Percentiles rank a stretch among this genome's conserved stretches.
phyloP scores from a whole-genome alignment of 1,284 basidiomycete species.

The Marasmius tenuissimus region DNA sequence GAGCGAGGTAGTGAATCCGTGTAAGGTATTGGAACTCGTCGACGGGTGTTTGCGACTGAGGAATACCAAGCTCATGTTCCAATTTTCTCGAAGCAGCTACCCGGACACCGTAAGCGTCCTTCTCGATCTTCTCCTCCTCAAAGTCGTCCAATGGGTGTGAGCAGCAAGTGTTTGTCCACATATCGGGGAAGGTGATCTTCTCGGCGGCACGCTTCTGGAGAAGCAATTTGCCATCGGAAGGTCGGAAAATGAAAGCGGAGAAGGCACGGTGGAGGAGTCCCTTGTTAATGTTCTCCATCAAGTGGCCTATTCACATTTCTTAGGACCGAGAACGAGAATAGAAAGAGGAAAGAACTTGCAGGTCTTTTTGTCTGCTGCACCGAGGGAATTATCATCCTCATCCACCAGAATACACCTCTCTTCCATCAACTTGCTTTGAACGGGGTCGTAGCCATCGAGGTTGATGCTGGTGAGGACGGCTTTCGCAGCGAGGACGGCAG shows the following conservation, averaged over 20 bases:
- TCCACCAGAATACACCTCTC: constrained; percentile 96
- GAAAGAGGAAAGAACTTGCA: constrained; percentile 56
- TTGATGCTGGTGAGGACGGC: constrained; percentile 70
- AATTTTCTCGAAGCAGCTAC: constrained; percentile 93
- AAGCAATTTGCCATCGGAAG: constrained; percentile 91
- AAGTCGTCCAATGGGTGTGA: constrained; percentile 96
- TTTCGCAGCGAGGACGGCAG: constrained; percentile 57
- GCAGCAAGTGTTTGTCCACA: constrained; percentile 99
- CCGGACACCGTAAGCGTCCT: constrained; percentile 83
- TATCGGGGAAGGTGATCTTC: constrained; percentile 99
- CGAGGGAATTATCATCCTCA: constrained; percentile 85
- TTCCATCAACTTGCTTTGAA: constrained; percentile 92
- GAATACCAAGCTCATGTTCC: constrained; percentile 96
- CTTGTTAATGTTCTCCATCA: constrained; percentile 97
- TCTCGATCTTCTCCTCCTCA: constrained; percentile 76
- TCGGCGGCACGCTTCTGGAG: constrained; percentile 94
- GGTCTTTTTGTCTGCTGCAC: constrained; percentile 95
- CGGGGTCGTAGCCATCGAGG: constrained; percentile 74
- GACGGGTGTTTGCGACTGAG: constrained; percentile 71
- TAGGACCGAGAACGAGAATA: neutral
- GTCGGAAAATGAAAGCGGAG: constrained; percentile 96
- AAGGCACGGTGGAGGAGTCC: constrained; percentile 97
- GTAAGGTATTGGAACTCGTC: constrained; percentile 95
- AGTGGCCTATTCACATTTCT: constrained; percentile 69
- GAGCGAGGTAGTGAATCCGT: constrained; percentile 96